Evolutionary conservation across 805 yeast species (phyloP).

Genomic region (Schizosaccharomyces lindneri): DNA sequence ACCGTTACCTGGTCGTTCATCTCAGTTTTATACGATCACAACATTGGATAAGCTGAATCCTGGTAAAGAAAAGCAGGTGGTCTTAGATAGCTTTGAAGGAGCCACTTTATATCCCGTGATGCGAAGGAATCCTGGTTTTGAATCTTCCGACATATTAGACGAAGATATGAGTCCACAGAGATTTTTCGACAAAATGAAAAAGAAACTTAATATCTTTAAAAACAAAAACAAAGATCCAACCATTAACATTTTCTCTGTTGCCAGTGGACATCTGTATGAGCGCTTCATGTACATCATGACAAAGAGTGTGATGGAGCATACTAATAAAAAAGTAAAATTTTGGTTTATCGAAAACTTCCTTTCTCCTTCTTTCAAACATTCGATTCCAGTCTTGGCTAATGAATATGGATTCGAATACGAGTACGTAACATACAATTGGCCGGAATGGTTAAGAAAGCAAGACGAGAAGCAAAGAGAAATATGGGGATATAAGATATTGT

Average conservation of each 20-base stretch:
- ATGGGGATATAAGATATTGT: conserved; percentile 74
- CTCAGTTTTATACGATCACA: conserved; percentile 19
- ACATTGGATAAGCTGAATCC: conserved; percentile 3
- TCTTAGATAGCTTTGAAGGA: conserved; percentile 24
- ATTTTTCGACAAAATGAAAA: conserved; percentile 6
- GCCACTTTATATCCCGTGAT: conserved; percentile 22
- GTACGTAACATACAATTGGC: conserved; percentile 76
- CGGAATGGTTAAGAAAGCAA: conserved; percentile 63
- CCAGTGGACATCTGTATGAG: conserved; percentile 63
- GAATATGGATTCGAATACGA: conserved; percentile 45
- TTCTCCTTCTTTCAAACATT: conserved; percentile 38
- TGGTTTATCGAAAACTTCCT: conserved; percentile 71
- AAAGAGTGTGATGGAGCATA: conserved; percentile 42
- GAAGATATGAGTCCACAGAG: conserved; percentile 4
- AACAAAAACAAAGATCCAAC: conserved; percentile 20
- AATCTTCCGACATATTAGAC: conserved; percentile 10
- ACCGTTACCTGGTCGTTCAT: conserved; percentile 21
- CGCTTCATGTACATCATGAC: conserved; percentile 56
- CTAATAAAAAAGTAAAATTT: conserved; percentile 43
- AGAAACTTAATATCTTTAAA: conserved; percentile 3
- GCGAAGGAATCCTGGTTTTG: conserved; percentile 19
- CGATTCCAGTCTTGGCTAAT: conserved; percentile 34
- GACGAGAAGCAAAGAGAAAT: conserved; percentile 52
- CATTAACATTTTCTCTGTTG: conserved; percentile 57
- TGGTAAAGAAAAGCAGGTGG: conserved; percentile 6